Percentiles rank a stretch among this genome's conserved stretches.
Conservation (phyloP, 2,329 filamentous ascomycete genomes). For the Venturia oleaginea region DNA sequence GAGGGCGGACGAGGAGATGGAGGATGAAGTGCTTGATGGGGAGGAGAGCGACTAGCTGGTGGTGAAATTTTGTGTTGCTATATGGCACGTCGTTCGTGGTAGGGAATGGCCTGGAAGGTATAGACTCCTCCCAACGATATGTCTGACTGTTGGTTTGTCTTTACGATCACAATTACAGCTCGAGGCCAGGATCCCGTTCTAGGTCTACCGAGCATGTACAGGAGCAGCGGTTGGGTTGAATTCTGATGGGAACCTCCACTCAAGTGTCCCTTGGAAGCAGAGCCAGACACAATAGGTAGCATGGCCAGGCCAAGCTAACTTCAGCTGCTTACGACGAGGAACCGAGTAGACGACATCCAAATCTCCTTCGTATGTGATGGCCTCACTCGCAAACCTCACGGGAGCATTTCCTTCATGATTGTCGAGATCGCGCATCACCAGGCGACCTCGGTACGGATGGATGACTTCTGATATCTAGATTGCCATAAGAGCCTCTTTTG, state of each 20-base stretch:
- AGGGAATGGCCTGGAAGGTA: background rate
- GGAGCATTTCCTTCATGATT: background rate
- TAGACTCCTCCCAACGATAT: background rate
- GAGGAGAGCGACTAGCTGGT: constrained; percentile 12
- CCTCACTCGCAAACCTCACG: background rate
- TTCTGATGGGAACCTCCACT: background rate
- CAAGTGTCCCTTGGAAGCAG: background rate
- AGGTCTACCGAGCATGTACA: background rate
- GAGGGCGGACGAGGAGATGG: constrained; percentile 5
- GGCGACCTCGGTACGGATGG: background rate
- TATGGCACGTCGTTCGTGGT: background rate
- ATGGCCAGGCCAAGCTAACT: background rate
- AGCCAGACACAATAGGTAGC: background rate
- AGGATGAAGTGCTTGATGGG: constrained; percentile 12
- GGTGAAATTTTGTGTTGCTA: background rate
- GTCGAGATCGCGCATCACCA: background rate
- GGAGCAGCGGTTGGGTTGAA: background rate
- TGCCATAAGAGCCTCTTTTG: background rate
- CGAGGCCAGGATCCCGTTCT: background rate
- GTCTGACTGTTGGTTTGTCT: background rate
- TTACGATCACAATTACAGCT: background rate
- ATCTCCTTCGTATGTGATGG: background rate
- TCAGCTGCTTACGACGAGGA: background rate
- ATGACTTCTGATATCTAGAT: background rate
- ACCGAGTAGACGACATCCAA: background rate